These are phyloP conservation scores for Chaetomiaceae sp. DNA, from an alignment of 2,329 filamentous ascomycete genomes.

Conservation along the genomic window DNA sequence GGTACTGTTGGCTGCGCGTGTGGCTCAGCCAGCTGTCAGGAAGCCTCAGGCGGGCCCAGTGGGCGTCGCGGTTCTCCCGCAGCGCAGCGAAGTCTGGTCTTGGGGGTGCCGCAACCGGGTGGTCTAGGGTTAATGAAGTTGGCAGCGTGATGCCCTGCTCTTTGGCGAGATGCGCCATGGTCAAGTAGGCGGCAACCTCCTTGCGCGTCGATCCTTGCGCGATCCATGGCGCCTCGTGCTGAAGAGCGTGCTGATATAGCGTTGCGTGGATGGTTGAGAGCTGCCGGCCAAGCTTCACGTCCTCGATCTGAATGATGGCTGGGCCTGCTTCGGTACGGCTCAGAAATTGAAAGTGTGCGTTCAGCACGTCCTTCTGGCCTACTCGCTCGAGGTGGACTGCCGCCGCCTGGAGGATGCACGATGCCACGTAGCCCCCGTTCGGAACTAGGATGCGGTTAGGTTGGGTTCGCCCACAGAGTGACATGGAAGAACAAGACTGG, in stretches of 20 bases:
- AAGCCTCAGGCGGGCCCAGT: constrained; percentile 25
- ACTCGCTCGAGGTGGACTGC: constrained; percentile 29
- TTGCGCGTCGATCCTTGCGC: constrained; percentile 27
- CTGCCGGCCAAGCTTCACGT: constrained; percentile 37
- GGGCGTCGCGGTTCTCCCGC: constrained; percentile 21
- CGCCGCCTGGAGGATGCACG: constrained; percentile 34
- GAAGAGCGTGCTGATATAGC: constrained; percentile 36
- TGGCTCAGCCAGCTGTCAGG: constrained; percentile 15
- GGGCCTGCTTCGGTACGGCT: constrained; percentile 33
- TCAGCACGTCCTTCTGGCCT: constrained; percentile 34
- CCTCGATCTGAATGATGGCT: constrained; percentile 34
- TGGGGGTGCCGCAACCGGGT: constrained; percentile 15
- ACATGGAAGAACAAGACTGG: not conserved
- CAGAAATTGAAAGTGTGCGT: constrained; percentile 38
- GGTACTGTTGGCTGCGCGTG: constrained; percentile 26
- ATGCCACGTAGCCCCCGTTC: constrained; percentile 42
- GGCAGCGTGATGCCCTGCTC: constrained; percentile 30
- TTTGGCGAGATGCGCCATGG: constrained; percentile 30
- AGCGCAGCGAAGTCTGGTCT: constrained; percentile 26
- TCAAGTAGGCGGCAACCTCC: constrained; percentile 35
- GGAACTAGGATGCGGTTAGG: constrained; percentile 28
- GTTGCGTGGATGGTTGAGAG: constrained; percentile 38
- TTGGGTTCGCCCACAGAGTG: not conserved
- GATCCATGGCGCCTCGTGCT: constrained; percentile 31
- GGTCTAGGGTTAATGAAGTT: constrained; percentile 23